These are phyloP conservation scores for Tothia fuscella DNA, from an alignment of 2,329 filamentous ascomycete species.

Conservation along the genomic window DNA sequence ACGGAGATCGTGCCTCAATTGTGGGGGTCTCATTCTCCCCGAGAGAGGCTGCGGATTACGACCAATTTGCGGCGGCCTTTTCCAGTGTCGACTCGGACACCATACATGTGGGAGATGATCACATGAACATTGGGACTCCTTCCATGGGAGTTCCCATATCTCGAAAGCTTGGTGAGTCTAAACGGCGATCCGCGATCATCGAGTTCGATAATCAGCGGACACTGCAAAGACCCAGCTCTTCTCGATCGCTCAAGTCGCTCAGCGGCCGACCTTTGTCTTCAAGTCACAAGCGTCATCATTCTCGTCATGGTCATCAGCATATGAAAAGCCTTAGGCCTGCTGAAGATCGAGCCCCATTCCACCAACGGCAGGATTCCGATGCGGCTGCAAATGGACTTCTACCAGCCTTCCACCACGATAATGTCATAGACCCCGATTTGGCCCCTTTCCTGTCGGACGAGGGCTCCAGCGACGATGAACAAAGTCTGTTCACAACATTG, in stretches of 20 bases:
- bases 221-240: conserved; percentile 83
- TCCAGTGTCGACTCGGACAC: neutral
- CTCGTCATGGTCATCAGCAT: conserved; percentile 59
- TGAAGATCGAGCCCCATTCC: conserved; percentile 80
- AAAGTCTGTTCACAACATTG: conserved; percentile 71
- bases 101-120: conserved; percentile 20
- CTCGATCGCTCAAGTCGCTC: conserved; percentile 71
- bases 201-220: conserved; percentile 75
- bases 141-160: conserved; percentile 56
- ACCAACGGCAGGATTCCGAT: conserved; percentile 60
- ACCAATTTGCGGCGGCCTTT: conserved; percentile 5
- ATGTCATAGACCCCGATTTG: conserved; percentile 93
- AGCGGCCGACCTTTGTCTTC: conserved; percentile 62
- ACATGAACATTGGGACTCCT: conserved; percentile 38
- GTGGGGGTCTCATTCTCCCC: conserved; percentile 26
- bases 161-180: conserved; percentile 58
- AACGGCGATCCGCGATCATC: conserved; percentile 75
- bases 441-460: conserved; percentile 93
- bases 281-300: conserved; percentile 72
- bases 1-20: conserved; percentile 55
- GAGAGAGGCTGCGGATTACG: conserved; percentile 2
- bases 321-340: conserved; percentile 59
- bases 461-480: conserved; percentile 84
- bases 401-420: conserved; percentile 94
- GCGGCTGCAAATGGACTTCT: conserved; percentile 54